A percentile compares a stretch with the other conserved stretches of the same genome.
Conservation (phyloP, 768 basidiomycete species). For the Xerocomus spinulosus region DNA sequence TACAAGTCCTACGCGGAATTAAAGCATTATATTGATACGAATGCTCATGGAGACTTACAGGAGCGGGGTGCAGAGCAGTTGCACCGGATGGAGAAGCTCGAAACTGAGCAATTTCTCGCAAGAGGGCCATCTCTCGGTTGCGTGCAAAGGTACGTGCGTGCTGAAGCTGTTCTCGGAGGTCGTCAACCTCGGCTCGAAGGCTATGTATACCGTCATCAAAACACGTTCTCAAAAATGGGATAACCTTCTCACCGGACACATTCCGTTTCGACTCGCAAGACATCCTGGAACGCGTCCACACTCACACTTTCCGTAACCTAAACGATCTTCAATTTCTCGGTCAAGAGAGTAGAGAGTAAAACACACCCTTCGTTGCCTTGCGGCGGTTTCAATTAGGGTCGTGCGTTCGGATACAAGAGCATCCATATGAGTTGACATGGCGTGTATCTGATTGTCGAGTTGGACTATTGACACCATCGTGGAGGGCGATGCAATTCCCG, state of each 20-base stretch:
- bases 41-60: constrained; percentile 3
- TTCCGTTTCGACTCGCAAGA: constrained; percentile 31
- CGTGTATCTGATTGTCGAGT: constrained; percentile 36
- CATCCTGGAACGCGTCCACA: constrained; percentile 18
- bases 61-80: not conserved
- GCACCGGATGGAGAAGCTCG: constrained; percentile 2
- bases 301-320: constrained; percentile 17
- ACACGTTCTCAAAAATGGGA: not conserved
- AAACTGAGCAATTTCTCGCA: constrained; percentile 28
- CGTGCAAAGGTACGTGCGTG: constrained; percentile 18
- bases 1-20: constrained; percentile 6
- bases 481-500: constrained; percentile 2
- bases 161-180: constrained; percentile 31
- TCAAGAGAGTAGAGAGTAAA: not conserved
- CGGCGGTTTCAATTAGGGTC: constrained; percentile 22
- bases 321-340: not conserved
- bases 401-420: constrained; percentile 37
- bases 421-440: constrained; percentile 34
- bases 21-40: not conserved
- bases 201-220: constrained; percentile 15
- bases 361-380: constrained; percentile 23
- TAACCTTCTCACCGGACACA: constrained; percentile 30
- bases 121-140: constrained; percentile 32
- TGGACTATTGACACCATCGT: constrained; percentile 21
- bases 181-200: constrained; percentile 26